Evolutionary conservation across 1,139 yeast species (phyloP), one percentile per base, ranked within the genome.

Genomic region (Suhomyces terraborum): DNA sequence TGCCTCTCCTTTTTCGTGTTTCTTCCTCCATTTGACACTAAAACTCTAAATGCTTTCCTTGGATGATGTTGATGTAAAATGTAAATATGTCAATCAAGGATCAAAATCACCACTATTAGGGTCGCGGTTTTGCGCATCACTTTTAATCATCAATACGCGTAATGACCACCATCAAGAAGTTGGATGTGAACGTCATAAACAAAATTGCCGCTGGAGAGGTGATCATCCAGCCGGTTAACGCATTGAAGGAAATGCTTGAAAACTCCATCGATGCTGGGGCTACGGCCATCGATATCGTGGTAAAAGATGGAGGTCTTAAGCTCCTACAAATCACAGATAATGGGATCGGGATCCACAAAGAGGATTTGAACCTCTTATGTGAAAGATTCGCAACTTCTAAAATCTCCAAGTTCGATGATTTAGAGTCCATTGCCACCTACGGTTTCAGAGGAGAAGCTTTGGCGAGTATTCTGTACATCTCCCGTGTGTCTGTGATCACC

Each of bases 171-270:
- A 67, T 66, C 32, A 56, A 67, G 54, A 72, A 77, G 38, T 73
- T 88, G 9, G 89, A 83, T 28, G 66, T 66, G 20, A 57, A 77
- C 4, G 98, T 91, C 24, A 87, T 94, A 39, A 91, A 88, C 60
- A 77, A 84, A 46, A 93, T 94, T 21, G 98, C 99, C 0, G 98
- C 99, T 1, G 98, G 98, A 0, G 98, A 94, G 65, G 88, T 94
- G 64, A 88, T 94, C 45, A 77, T 91, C 25, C 94, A 91, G 6
- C 98, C 98, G 0, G 87, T 94, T 2, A 93, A 93, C 53, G 82
- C 84, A 0, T 59, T 79, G 23, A 79, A 79, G 51, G 84, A 79
- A 53, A 56, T 79, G 56, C 56, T 79, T 33, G 84, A 79, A 50
- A 79, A 79, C 54, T 66, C 80, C 6, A 75, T 77, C 16, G 82